phyloP scores from a whole-genome alignment of 202 grass and related monocot genomes.

The Carex sylvatica region DNA sequence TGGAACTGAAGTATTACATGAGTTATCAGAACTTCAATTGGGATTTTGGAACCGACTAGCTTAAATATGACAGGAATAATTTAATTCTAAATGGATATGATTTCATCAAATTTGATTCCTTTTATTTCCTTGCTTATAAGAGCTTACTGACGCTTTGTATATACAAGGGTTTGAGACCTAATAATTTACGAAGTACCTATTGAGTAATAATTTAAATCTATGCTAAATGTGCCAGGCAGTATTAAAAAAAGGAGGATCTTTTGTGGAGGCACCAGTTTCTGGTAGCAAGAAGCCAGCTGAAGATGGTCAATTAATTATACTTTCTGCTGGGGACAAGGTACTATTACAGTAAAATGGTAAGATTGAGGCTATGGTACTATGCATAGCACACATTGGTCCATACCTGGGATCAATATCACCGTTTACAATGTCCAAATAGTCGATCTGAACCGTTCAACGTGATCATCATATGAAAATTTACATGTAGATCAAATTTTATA shows the following conservation, averaged over 20 bases:
- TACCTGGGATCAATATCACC: no score
- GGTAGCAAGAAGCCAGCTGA: conserved; percentile 98
- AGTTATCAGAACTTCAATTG: not conserved
- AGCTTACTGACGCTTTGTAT: not conserved
- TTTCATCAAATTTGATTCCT: not conserved
- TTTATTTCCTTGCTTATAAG: not conserved
- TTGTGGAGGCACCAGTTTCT: conserved; percentile 95
- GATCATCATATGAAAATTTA: no score
- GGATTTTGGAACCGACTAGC: not conserved
- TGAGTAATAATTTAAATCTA: not conserved
- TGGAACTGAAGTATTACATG: not conserved
- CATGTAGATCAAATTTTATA: no score
- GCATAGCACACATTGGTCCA: no score
- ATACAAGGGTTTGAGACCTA: not conserved
- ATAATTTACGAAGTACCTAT: not conserved
- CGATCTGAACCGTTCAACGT: no score
- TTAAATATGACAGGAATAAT: conserved; percentile 8
- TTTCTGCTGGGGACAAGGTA: conserved; percentile 95
- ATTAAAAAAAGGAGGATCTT: conserved; percentile 65
- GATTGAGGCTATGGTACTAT: no score
- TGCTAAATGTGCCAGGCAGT: conserved; percentile 49
- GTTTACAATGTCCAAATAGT: no score
- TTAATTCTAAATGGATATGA: conserved; percentile 12
- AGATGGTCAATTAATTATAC: conserved; percentile 98
- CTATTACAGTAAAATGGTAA: conserved; percentile 13